Conservation (phyloP, 2,329 filamentous ascomycete genomes). For the Graphilbum ipis-grandicollis region DNA sequence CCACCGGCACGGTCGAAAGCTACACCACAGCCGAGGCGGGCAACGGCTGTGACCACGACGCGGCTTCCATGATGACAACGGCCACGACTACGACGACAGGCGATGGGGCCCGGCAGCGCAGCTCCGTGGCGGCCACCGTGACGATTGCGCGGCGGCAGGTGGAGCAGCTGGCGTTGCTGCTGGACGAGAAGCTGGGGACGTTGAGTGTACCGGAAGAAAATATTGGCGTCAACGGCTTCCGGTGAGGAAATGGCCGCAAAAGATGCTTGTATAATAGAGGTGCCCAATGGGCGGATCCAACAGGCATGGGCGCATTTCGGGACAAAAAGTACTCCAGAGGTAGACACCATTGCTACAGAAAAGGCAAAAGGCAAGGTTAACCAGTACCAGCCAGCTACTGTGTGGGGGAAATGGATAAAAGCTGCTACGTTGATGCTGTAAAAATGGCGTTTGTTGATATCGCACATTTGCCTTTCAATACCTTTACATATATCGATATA, state of each 20-base stretch:
- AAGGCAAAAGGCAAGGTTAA: neutral
- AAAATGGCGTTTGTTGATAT: too few relatives aligned
- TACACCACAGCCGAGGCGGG: slow-evolving; percentile 1
- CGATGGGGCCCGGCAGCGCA: slow-evolving; percentile 17
- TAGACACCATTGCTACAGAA: neutral
- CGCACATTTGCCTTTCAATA: too few relatives aligned
- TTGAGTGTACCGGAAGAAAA: slow-evolving; percentile 36
- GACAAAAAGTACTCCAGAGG: too few relatives aligned
- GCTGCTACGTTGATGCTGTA: too few relatives aligned
- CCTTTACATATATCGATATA: too few relatives aligned
- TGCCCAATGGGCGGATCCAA: too few relatives aligned
- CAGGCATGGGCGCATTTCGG: too few relatives aligned
- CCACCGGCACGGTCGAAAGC: slow-evolving; percentile 1
- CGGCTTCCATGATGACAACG: slow-evolving; percentile 3
- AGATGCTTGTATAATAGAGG: too few relatives aligned
- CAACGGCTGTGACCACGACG: slow-evolving; percentile 2
- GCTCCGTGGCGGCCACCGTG: slow-evolving; percentile 25
- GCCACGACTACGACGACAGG: slow-evolving; percentile 22
- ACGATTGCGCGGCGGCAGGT: slow-evolving; percentile 36
- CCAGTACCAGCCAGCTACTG: neutral
- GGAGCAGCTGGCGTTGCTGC: slow-evolving; percentile 39
- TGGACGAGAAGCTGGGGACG: slow-evolving; percentile 41
- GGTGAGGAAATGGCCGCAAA: too few relatives aligned
- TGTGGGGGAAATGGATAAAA: too few relatives aligned
- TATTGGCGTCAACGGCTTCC: slow-evolving; percentile 17